A percentile compares a stretch with the other conserved stretches of the same genome.
Conservation (phyloP, 495 filamentous ascomycete species). For the Letharia columbiana region DNA sequence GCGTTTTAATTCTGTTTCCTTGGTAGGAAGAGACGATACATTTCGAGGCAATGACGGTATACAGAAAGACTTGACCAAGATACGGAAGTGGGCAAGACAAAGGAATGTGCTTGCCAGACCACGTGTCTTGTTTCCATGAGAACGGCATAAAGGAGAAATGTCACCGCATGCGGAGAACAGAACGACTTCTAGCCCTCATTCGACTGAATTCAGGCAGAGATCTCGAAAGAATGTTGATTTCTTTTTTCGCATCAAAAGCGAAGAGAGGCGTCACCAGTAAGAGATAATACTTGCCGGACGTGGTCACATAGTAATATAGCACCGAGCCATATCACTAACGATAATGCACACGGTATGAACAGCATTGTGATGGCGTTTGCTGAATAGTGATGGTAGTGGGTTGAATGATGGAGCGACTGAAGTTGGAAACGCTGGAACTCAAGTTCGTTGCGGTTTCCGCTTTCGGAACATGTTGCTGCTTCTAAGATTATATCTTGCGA, state of each 20-base stretch:
- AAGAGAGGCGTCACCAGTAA: not conserved
- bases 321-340: not conserved
- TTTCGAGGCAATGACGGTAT: conserved; percentile 5
- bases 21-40: not conserved
- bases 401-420: not conserved
- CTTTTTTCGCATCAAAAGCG: not conserved
- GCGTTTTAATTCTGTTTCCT: not conserved
- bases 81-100: conserved; percentile 6
- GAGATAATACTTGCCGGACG: not conserved
- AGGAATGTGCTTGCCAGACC: conserved; percentile 9
- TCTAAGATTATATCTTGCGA: not conserved
- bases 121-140: conserved; percentile 7
- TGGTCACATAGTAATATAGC: not conserved
- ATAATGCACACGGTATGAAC: not conserved
- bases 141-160: not conserved
- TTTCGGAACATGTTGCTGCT: conserved; percentile 7
- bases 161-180: conserved; percentile 6
- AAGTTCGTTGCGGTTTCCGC: conserved; percentile 2
- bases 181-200: not conserved
- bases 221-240: not conserved
- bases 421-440: not conserved
- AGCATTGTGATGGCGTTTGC: not conserved
- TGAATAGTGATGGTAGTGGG: not conserved
- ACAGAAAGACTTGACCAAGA: not conserved
- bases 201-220: conserved; percentile 2